These are phyloP conservation scores for Jackrogersella multiformis DNA, from an alignment of 495 filamentous ascomycete genomes.

Conservation along the genomic window DNA sequence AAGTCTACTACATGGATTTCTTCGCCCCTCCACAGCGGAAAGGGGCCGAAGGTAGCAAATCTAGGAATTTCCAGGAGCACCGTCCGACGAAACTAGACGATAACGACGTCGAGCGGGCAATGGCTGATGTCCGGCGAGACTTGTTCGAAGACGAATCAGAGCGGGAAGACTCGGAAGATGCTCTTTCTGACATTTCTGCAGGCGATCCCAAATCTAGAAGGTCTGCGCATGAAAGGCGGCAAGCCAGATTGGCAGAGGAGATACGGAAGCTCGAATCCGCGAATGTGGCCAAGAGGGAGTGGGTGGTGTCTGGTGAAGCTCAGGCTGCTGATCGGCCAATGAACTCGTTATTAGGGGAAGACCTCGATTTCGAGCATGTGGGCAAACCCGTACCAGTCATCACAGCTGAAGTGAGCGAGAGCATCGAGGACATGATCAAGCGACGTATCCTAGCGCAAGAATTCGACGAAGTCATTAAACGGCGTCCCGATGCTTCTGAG, in stretches of 20 bases:
- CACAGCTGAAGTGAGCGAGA: slow-evolving; percentile 90
- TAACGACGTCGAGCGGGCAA: slow-evolving; percentile 81
- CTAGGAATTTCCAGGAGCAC: slow-evolving; percentile 48
- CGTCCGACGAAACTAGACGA: slow-evolving; percentile 53
- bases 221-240: slow-evolving; percentile 86
- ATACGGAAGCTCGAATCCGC: slow-evolving; percentile 90
- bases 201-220: slow-evolving; percentile 65
- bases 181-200: slow-evolving; percentile 63
- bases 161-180: slow-evolving; percentile 62
- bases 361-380: slow-evolving; percentile 94
- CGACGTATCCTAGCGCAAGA: slow-evolving; percentile 88
- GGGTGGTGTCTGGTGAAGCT: slow-evolving; percentile 91
- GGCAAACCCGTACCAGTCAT: slow-evolving; percentile 95
- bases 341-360: slow-evolving; percentile 93
- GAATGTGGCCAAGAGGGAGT: slow-evolving; percentile 89
- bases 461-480: slow-evolving; percentile 90
- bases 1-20: slow-evolving; percentile 88
- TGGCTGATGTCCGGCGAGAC: slow-evolving; percentile 88
- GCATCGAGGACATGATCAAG: slow-evolving; percentile 94
- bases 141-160: slow-evolving; percentile 85
- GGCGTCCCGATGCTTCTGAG: slow-evolving; percentile 76
- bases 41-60: slow-evolving; percentile 58
- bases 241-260: slow-evolving; percentile 84
- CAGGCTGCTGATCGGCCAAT: slow-evolving; percentile 80
- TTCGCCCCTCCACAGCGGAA: slow-evolving; percentile 85